Conservation (phyloP, 352 stramenopile species). For the Saprolegnia diclina region DNA sequence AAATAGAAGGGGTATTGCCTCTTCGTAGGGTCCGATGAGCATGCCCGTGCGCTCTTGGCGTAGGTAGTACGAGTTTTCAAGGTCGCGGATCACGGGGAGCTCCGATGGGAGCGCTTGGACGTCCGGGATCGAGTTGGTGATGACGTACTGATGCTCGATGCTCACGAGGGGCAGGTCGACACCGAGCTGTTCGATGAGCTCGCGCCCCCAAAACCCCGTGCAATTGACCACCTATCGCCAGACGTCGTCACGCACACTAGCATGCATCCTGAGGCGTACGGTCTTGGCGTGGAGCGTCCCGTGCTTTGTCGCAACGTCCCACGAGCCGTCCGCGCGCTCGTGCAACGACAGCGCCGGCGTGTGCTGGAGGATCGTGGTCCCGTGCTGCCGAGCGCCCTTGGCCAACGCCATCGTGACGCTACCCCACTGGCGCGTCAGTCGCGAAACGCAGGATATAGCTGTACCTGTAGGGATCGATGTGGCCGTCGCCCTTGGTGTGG, state of each 20-base stretch:
- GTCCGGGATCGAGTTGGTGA: slow-evolving; percentile 52
- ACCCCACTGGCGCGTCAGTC: slow-evolving; percentile 34
- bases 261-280: background rate
- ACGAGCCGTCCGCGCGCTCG: slow-evolving; percentile 17
- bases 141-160: slow-evolving; percentile 64
- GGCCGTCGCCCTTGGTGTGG: slow-evolving; percentile 46
- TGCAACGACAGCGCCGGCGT: slow-evolving; percentile 16
- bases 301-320: slow-evolving; percentile 17
- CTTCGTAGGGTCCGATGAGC: slow-evolving; percentile 56
- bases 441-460: background rate
- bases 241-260: background rate
- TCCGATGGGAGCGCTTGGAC: slow-evolving; percentile 36
- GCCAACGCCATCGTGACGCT: slow-evolving; percentile 47
- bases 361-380: slow-evolving; percentile 39
- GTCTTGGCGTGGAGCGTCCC: slow-evolving; percentile 27
- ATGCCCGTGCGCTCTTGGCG: slow-evolving; percentile 48
- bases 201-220: slow-evolving; percentile 59
- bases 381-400: slow-evolving; percentile 35
- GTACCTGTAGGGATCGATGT: slow-evolving; percentile 27
- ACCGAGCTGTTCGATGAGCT: slow-evolving; percentile 37
- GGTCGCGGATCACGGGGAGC: slow-evolving; percentile 61
- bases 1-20: slow-evolving; percentile 38
- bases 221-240: slow-evolving; percentile 46
- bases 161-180: slow-evolving; percentile 42
- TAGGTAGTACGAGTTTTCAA: slow-evolving; percentile 49